Conservation (phyloP, 2,329 filamentous ascomycete genomes). For the Emydomyces testavorans region DNA sequence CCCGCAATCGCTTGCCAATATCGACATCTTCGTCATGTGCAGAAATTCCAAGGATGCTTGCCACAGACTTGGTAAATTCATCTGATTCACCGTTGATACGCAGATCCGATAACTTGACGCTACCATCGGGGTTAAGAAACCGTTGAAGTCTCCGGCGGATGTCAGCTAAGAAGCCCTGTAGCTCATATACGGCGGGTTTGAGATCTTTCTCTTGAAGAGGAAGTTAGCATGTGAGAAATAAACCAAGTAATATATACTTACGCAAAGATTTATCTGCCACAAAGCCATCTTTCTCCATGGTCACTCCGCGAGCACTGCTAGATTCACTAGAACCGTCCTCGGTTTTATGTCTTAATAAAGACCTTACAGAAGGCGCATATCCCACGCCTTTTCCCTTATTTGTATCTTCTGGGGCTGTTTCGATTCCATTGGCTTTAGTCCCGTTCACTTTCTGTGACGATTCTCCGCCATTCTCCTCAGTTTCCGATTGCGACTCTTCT, state of each 20-base stretch:
- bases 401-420: conserved; percentile 21
- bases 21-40: conserved; percentile 44
- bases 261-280: conserved; percentile 23
- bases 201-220: conserved; percentile 68
- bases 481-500: conserved; percentile 24
- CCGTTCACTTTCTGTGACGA: conserved; percentile 22
- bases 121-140: conserved; percentile 49
- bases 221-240: conserved; percentile 11
- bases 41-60: conserved; percentile 37
- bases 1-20: conserved; percentile 58
- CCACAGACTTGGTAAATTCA: conserved; percentile 35
- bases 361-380: conserved; percentile 31
- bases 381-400: conserved; percentile 21
- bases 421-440: conserved; percentile 21
- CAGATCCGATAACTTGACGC: conserved; percentile 28
- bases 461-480: conserved; percentile 16
- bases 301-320: conserved; percentile 29
- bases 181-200: conserved; percentile 64
- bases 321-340: conserved; percentile 32
- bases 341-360: conserved; percentile 27
- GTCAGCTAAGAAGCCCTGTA: conserved; percentile 80
- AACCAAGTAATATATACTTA: conserved; percentile 14
- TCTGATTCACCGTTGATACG: conserved; percentile 27
- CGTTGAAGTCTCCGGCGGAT: conserved; percentile 57
- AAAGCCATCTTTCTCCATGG: conserved; percentile 20